These are phyloP conservation scores for Xylaria castorea DNA, from an alignment of 495 filamentous ascomycete species.

Conservation along the genomic window DNA sequence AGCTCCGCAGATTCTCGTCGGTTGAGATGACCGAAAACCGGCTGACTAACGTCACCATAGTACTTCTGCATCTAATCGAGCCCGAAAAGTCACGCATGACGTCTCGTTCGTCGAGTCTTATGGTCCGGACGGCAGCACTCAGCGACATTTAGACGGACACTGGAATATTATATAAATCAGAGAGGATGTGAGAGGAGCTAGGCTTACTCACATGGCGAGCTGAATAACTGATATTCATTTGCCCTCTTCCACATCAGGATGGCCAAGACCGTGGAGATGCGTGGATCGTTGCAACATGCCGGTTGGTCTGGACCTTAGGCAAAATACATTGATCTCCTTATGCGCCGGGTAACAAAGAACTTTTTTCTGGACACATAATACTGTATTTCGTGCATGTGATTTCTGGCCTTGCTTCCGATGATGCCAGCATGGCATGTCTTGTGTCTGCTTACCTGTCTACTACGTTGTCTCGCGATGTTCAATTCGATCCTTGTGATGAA, in stretches of 20 bases:
- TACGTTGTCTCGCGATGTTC: neutral
- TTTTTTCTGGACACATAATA: neutral
- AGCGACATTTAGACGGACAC: neutral
- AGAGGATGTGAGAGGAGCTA: neutral
- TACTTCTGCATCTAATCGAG: neutral
- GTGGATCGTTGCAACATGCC: neutral
- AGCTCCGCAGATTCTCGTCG: neutral
- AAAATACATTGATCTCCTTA: neutral
- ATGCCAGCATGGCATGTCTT: neutral
- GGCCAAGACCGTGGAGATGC: slow-evolving; percentile 9
- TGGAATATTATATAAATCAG: neutral
- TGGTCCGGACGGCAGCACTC: neutral
- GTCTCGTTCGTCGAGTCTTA: neutral
- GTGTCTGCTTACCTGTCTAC: neutral
- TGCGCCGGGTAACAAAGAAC: slow-evolving; percentile 6
- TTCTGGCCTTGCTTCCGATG: neutral
- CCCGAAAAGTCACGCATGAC: too few relatives aligned
- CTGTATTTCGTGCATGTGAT: neutral
- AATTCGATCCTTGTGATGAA: neutral
- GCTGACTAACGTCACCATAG: neutral
- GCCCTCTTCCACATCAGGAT: neutral
- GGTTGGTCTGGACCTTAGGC: slow-evolving; percentile 18
- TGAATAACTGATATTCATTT: neutral
- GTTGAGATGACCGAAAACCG: neutral
- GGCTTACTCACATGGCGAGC: neutral